Conservation (phyloP, 768 basidiomycete genomes). For the Tulasnella sp. region DNA sequence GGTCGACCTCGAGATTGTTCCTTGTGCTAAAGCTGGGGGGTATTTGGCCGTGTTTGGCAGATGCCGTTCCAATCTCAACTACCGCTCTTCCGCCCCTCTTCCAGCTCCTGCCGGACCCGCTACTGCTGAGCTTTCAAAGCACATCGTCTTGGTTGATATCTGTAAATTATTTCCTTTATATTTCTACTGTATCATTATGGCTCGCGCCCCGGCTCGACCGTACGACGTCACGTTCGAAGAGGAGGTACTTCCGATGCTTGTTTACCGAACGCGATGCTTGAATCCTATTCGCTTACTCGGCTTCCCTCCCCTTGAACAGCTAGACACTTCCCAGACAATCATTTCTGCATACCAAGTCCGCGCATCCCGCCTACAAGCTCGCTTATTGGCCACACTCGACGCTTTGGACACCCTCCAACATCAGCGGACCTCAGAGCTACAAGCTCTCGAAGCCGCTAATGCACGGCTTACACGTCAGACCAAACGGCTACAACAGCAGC, state of each 20-base stretch:
- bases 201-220: background rate
- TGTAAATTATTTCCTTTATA: background rate
- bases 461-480: background rate
- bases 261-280: background rate
- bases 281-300: background rate
- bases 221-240: background rate
- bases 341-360: constrained; percentile 8
- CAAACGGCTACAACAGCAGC: background rate
- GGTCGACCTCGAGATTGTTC: background rate
- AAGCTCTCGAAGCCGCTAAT: background rate
- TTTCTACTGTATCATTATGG: constrained; percentile 6
- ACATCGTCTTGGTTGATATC: background rate
- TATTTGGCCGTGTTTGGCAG: background rate
- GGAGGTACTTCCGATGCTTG: background rate
- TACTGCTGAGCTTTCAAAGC: background rate
- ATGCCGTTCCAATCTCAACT: background rate
- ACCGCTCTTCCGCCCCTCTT: background rate
- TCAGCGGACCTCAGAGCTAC: background rate
- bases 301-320: background rate
- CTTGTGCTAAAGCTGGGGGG: background rate
- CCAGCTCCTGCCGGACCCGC: background rate
- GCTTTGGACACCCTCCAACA: constrained; percentile 19
- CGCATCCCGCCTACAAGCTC: background rate
- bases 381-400: constrained; percentile 20
- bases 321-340: background rate